phyloP scores from a whole-genome alignment of 441 rosid genomes.

The Kokia cookei region DNA sequence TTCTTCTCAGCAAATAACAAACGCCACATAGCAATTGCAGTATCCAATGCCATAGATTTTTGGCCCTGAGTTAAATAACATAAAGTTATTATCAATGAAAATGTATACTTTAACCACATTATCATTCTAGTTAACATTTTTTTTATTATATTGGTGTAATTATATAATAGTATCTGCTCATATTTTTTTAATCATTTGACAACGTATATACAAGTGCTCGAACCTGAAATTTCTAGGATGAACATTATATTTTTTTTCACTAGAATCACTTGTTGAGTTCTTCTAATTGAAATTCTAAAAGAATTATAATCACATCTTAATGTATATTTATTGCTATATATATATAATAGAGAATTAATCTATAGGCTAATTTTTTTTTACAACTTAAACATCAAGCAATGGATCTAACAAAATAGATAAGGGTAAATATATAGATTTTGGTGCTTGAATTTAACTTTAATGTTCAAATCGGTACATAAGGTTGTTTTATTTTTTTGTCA shows the following conservation, averaged over 20 bases:
- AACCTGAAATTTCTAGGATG: too few species aligned
- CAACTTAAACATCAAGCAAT: background rate
- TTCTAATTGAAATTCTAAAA: background rate
- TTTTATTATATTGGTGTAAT: too few species aligned
- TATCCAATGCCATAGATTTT: conserved; percentile 92
- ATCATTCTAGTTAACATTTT: background rate
- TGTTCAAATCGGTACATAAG: background rate
- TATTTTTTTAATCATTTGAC: too few species aligned
- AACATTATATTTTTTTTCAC: too few species aligned
- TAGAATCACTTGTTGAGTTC: too few species aligned
- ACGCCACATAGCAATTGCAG: conserved; percentile 98
- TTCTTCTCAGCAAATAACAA: conserved; percentile 82
- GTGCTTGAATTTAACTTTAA: background rate
- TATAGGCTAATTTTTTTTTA: background rate
- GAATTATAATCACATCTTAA: background rate
- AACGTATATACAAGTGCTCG: too few species aligned
- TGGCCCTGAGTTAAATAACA: conserved; percentile 62
- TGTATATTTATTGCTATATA: too few species aligned
- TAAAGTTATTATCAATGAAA: background rate
- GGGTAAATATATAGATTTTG: background rate
- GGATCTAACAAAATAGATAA: background rate
- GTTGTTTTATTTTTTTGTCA: too few species aligned
- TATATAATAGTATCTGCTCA: too few species aligned
- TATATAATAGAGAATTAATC: background rate
- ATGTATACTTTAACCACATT: background rate